Conservation (phyloP, 441 rosid genomes). For the Erodium moschatum region DNA sequence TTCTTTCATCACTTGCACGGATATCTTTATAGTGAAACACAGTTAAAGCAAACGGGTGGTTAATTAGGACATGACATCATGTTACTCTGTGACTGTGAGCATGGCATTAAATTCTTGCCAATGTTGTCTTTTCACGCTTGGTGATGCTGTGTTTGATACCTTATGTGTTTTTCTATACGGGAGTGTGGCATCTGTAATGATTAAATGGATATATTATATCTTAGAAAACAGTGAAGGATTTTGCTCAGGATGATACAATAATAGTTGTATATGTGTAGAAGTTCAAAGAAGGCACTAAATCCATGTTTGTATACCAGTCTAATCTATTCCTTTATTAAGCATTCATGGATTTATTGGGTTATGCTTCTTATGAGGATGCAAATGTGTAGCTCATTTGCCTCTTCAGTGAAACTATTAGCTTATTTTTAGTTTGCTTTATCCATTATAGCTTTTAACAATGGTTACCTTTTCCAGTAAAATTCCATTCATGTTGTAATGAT, state of each 20-base stretch:
- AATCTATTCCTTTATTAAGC: background rate
- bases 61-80: background rate
- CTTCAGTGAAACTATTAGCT: background rate
- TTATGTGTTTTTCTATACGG: background rate
- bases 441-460: background rate
- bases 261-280: background rate
- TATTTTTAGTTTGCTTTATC: background rate
- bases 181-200: background rate
- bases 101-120: background rate
- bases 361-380: background rate
- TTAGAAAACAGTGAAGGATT: background rate
- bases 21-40: background rate
- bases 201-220: background rate
- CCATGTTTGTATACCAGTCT: background rate
- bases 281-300: background rate
- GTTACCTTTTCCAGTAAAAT: background rate
- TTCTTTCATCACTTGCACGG: background rate
- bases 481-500: constrained; percentile 4
- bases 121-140: background rate
- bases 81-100: background rate
- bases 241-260: background rate
- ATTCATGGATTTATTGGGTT: background rate
- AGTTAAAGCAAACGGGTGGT: background rate
- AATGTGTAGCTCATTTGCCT: background rate
- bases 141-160: constrained; percentile 1